Evolutionary conservation across 176 grass and related monocot genomes (phyloP), one percentile per base, ranked within the genome.

Genomic region (Oryza coarctata): DNA sequence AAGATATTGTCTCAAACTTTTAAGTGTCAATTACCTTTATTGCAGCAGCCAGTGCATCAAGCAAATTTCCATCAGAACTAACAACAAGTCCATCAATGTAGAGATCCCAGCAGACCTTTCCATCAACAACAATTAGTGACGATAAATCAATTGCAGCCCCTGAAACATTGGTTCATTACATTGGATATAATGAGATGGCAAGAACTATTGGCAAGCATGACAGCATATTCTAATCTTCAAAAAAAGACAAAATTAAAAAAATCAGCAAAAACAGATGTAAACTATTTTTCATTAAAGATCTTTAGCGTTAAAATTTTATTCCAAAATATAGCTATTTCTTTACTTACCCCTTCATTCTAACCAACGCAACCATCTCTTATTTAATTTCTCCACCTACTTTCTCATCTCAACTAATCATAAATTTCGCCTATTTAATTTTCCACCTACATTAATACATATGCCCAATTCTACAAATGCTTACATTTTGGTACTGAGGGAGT

Each of bases 31-130:
- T 88, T 85, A 98, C 95, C 88, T 94, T 98, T 74, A 98, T 86
- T 30, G 90, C 92, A 47, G 92, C 84, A 86, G 90, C 92, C 70
- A 98, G 69, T 13, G 90, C 86, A 80, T 98, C 95, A 67, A 98
- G 90, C 79, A 98, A 77, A 86, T 98, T 98, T 80, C 95, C 95
- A 77, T 98, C 90, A n/a, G 95, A 92, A 88, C 92, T 98, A 61
- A 98, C 28, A 11, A 94, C 95, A 89, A 94, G 92, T 49, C 92
- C 90, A 87, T 98, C 86, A 80, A 88, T 80, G 69, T 88, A 88
- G 62, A 98, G 86, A 86, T 98, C 95, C 95, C 95, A 98, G 80
- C 92, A 98, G 38, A 92, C 84, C 86, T 94, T 98, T 43, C 95
- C 95, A 36, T 94, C 95, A 57, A 98, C 78, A 70, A 97, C 67